Evolutionary conservation across 345 rosid species (phyloP), one percentile per base, ranked within the genome.

Genomic region (Brassica cretica): DNA sequence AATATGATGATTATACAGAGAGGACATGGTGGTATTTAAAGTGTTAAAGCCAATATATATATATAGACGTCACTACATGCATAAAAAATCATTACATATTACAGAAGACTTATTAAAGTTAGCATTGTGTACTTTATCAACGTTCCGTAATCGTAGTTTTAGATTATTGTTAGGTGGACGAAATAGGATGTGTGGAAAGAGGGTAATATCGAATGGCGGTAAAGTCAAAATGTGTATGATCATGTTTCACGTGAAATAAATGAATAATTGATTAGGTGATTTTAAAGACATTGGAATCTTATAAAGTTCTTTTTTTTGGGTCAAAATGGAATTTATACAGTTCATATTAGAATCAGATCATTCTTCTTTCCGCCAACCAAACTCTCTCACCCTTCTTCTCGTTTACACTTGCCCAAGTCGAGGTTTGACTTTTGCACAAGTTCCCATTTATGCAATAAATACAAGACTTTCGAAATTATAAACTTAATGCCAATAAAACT

Each of bases 191-290:
- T 15, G 73, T 62, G 74, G 49, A 63, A 32, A 15, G 16, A 41
- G 37, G 29, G 9, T 5, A 24, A 21, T n/a, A 66, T 0, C 6
- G 55, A 39, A 15, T 27, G 37, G n/a, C 0, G 29, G 21, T 64
- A 49, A 70, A 77, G 75, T 76, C 80, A 69, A 69, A 33, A 61
- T 16, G 46, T 62, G 60, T 3, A 51, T 32, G 53, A 32, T 41
- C 30, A 14, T 16, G 44, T 24, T 37, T 65, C 76, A 58, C 72
- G 24, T 66, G 61, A 71, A 8, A 5, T 64, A 12, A 64, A 39
- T 65, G 66, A 39, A 56, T 55, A 39, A 18, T 18, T 78, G 32
- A 71, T 27, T 5, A 66, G 46, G 4, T 3, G 10, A 4, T 49
- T 4, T 21, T 9, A 2, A 21, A 12, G 8, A 64, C 75, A 70